These are phyloP conservation scores for Umbelopsis isabellina DNA, from an alignment of 192 early-diverging fungal species.

Conservation along the genomic window DNA sequence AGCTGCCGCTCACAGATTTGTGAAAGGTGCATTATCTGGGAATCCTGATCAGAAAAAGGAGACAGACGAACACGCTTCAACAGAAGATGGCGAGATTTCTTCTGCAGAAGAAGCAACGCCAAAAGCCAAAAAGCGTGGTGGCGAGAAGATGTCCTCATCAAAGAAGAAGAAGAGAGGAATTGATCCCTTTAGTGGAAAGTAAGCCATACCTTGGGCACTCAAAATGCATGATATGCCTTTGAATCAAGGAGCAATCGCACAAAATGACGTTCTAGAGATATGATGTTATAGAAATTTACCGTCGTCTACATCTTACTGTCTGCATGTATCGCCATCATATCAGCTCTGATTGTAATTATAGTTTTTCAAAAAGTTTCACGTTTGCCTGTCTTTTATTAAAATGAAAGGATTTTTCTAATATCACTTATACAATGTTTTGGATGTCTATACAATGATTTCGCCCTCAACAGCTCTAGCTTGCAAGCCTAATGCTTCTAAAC, in stretches of 20 bases:
- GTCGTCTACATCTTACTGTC: neutral
- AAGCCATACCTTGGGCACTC: neutral
- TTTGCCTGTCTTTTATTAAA: neutral
- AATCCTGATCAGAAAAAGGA: constrained; percentile 3
- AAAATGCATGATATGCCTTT: too few species aligned
- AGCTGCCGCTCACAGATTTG: constrained; percentile 35
- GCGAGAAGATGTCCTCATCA: neutral
- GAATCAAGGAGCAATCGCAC: too few species aligned
- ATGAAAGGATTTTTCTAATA: constrained; percentile 1
- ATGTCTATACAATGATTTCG: constrained; percentile 59
- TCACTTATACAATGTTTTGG: constrained; percentile 7
- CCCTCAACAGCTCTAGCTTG: constrained; percentile 66
- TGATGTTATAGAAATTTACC: neutral
- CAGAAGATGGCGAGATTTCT: neutral
- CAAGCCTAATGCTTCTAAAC: constrained; percentile 72
- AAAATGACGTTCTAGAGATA: neutral
- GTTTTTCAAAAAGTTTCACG: neutral
- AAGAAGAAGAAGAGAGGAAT: constrained; percentile 5
- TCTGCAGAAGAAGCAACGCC: neutral
- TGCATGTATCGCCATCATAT: neutral
- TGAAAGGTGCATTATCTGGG: constrained; percentile 24
- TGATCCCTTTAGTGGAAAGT: constrained; percentile 7
- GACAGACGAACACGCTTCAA: neutral
- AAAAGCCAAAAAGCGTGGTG: neutral
- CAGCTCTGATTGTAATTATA: constrained; percentile 13